Base-by-base conservation (phyloP, 257 asterid genomes). In the Solanum etuberosum region DNA sequence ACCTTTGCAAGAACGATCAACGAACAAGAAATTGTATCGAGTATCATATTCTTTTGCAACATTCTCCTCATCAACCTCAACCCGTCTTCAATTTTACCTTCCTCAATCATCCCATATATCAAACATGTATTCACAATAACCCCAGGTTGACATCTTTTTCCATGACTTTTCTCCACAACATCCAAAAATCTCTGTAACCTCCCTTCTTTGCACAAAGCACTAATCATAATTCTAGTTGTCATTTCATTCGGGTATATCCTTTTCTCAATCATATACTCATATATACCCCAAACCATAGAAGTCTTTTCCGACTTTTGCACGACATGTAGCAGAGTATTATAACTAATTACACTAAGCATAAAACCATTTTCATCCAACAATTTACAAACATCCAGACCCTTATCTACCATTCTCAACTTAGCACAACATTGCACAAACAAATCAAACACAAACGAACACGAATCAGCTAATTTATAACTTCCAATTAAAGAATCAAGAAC, bases 391-490 rank as follows among this genome's bases (percentile, higher is more conserved):
- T 88, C 93, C 80, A 93, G 74, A 88, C 87, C 74, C 83, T 57
- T 91, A 89, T 91, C 97, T 42, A 91, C 32, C 78, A 93, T 88
- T 90, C 98, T 93, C 91, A 94, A 91, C 90, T 92, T 96, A 2
- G 97, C 96, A 89, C 98, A 96, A 67, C 92, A 89, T 89, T 91
- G 98, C 35, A 96, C 71, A 87, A 94, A 94, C 92, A 96, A 91
- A 88, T 95, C 98, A 76, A 94, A 94, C 91, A 93, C 97, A 85
- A 96, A 90, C 11, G 98, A 95, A 27, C 90, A 89, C 15, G 98
- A 95, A 87, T 90, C 95, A 74, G 86, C 91, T 87, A 43, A 27
- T 57, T 76, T 87, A 67, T 93, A 95, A 88, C 90, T 91, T 48
- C 89, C 92, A 71, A 94, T 68, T 90, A 96, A 86, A 27, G 94